Conservation (phyloP, 1,284 basidiomycete genomes). For the Lentinula novae-zelandiae region DNA sequence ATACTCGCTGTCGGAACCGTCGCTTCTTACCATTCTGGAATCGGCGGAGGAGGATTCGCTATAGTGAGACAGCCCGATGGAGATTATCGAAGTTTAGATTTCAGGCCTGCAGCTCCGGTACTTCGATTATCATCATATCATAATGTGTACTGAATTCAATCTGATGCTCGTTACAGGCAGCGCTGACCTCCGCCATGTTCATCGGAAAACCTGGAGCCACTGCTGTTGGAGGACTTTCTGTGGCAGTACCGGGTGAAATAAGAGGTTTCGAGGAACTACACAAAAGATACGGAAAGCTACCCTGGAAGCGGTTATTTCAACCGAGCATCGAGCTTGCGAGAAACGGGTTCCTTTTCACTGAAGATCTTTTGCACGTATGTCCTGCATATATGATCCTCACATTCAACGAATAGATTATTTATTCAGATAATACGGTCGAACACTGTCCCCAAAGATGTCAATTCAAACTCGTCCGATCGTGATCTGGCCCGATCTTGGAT, state of each 20-base stretch:
- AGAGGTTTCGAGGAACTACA: constrained; percentile 81
- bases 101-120: background rate
- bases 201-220: constrained; percentile 29
- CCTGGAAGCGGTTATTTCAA: constrained; percentile 75
- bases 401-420: constrained; percentile 13
- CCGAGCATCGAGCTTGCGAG: constrained; percentile 73
- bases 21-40: constrained; percentile 20
- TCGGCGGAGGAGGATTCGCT: constrained; percentile 1
- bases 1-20: constrained; percentile 48
- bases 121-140: background rate
- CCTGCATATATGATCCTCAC: constrained; percentile 44
- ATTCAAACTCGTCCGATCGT: constrained; percentile 38
- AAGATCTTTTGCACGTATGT: constrained; percentile 52
- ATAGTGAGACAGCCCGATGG: constrained; percentile 1
- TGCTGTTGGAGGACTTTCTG: constrained; percentile 71
- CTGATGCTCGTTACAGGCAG: background rate
- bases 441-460: background rate
- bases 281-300: constrained; percentile 68
- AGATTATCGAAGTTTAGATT: background rate
- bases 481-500: constrained; percentile 53
- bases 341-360: constrained; percentile 69
- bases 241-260: constrained; percentile 86
- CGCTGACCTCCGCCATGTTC: background rate
- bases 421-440: background rate
- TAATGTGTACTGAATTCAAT: background rate